Conservation (phyloP, 306 rosid species). For the Rosa chinensis region DNA sequence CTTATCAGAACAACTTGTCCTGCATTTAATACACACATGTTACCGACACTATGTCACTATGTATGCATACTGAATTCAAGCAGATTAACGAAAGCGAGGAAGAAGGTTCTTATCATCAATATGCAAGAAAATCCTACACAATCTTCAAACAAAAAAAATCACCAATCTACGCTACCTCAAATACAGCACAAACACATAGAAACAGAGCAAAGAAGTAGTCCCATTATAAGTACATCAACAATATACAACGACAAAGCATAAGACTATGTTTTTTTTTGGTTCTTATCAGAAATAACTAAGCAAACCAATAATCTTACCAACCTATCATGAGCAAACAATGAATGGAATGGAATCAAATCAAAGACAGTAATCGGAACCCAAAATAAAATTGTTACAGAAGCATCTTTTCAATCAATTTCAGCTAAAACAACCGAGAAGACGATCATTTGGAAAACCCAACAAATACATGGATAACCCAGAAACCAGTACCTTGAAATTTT, state of each 20-base stretch:
- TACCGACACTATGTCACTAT: neutral
- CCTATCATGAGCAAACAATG: neutral
- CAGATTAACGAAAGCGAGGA: neutral
- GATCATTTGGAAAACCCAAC: neutral
- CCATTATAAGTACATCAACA: neutral
- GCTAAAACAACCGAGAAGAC: neutral
- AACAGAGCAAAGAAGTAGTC: neutral
- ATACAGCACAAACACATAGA: neutral
- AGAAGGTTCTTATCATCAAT: neutral
- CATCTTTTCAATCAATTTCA: neutral
- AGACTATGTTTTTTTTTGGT: neutral
- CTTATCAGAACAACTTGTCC: neutral
- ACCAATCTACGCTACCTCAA: neutral
- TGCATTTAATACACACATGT: neutral
- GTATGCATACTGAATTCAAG: neutral
- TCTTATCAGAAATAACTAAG: too few species aligned
- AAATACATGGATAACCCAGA: neutral
- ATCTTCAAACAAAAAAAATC: neutral
- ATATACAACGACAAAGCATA: neutral
- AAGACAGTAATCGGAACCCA: neutral
- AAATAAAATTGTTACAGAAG: neutral
- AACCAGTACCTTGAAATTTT: neutral
- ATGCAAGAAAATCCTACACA: neutral
- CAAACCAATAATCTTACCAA: neutral
- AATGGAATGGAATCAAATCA: neutral